These are phyloP conservation scores for Diplodia seriata DNA, from an alignment of 2,329 filamentous ascomycete genomes.

Conservation along the genomic window DNA sequence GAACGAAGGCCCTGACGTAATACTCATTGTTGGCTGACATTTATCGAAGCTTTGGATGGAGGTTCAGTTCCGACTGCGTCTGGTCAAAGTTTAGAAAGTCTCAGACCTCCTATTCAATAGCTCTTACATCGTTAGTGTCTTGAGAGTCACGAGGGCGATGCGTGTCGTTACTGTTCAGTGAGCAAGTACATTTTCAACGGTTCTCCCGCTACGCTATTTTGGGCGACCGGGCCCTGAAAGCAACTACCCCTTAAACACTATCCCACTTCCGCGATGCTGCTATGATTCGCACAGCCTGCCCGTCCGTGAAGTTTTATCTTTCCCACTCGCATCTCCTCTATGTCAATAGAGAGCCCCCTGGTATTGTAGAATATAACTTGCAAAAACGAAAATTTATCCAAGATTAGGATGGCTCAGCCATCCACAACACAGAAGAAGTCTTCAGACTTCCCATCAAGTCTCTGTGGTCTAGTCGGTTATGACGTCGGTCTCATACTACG, in stretches of 20 bases:
- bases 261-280: not conserved
- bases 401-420: not conserved
- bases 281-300: not conserved
- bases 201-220: not conserved
- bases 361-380: not conserved
- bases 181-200: not conserved
- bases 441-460: not conserved
- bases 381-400: fast-evolving
- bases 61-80: no score
- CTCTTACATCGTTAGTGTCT: no score
- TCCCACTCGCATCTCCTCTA: not conserved
- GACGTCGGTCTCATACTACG: constrained; percentile 34
- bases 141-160: no score
- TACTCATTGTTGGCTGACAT: not conserved
- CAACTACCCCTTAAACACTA: not conserved
- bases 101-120: no score
- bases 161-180: no score
- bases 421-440: constrained; percentile 3
- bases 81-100: no score
- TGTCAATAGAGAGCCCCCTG: not conserved
- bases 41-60: not conserved
- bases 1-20: not conserved
- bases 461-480: constrained; percentile 35
- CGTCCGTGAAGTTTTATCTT: not conserved
- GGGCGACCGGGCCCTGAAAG: not conserved